Base-by-base conservation (phyloP, 768 basidiomycete genomes). In the Leccinum broughii region DNA sequence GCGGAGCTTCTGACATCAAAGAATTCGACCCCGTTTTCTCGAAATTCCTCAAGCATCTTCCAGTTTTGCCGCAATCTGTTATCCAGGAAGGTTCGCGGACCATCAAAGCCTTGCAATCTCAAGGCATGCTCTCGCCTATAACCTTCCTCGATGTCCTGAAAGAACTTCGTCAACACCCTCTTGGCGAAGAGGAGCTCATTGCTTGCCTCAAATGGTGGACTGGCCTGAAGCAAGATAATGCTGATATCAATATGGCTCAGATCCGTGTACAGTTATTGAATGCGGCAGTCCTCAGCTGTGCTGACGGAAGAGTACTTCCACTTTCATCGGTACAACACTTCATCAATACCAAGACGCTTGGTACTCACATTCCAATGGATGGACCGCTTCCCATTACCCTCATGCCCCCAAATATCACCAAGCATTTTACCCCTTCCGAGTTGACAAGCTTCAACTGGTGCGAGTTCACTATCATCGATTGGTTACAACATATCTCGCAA, bases 141-240 rank as follows among this genome's bases (percentile, higher is more conserved):
- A 83, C 85, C 0, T 92, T 96, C 66, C 77, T 82, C 28, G 97
- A 98, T 71, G 89, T 98, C 15, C 76, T 98, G 46, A 76, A 80
- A 41, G 92, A 96, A 69, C 79, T 99, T 15, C 82, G 83, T 13
- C 73, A 80, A 6, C 79, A 90, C 15, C 88, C 94, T 4, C 79
- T 99, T 26, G 70, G 72, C 4, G 84, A 91, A 68, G 75, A 78
- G 6, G 92, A 98, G 68, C 87, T 90, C 75, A 70, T 88, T n/a
- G 86, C 85, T 3, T 94, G 91, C 72, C 76, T 98, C 62, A 84
- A 85, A 59, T 98, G 97, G 96, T 95, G 95, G 91, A 78, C 82
- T 30, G 61, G 66, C 20, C 70, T 84, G 15, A 77, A 74, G 57
- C 75, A 68, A 66, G 76, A 77, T 26, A 70, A 69, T 41, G 72